These are phyloP conservation scores for Graphilbum sp. DNA, from an alignment of 2,329 filamentous ascomycete genomes.

Conservation along the genomic window DNA sequence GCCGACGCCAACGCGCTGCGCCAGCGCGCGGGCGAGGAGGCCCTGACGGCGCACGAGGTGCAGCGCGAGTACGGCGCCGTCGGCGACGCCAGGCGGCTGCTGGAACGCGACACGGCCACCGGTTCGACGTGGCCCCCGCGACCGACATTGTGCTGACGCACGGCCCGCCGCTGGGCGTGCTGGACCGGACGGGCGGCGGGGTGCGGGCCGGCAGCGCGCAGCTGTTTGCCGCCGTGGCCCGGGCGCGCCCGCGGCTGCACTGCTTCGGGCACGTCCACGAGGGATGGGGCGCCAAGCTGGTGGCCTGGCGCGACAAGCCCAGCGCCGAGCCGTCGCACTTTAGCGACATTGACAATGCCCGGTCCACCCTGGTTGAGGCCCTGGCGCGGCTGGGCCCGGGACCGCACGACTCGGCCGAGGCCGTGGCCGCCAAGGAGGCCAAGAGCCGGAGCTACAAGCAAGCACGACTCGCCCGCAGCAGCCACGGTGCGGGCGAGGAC, in stretches of 20 bases:
- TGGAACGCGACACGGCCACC: constrained; percentile 31
- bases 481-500: no score
- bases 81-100: constrained; percentile 26
- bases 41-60: no score
- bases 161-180: constrained; percentile 33
- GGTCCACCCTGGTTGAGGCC: constrained; percentile 20
- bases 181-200: constrained; percentile 22
- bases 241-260: constrained; percentile 28
- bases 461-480: no score
- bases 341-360: constrained; percentile 28
- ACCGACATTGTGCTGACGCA: constrained; percentile 39
- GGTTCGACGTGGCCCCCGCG: constrained; percentile 13
- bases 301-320: constrained; percentile 27
- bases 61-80: constrained; percentile 35
- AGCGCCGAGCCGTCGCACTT: constrained; percentile 23
- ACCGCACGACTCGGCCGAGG: no score
- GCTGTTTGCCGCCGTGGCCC: constrained; percentile 28
- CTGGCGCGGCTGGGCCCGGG: not conserved
- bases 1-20: not conserved
- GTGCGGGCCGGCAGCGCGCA: constrained; percentile 23
- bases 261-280: constrained; percentile 46
- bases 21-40: constrained; percentile 3
- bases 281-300: constrained; percentile 37
- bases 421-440: no score
- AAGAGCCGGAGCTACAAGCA: no score